A percentile compares a stretch with the other conserved stretches of the same genome.
Evolutionary conservation across 352 stramenopile genomes (phyloP).

Genomic region (Pythium volutum): DNA sequence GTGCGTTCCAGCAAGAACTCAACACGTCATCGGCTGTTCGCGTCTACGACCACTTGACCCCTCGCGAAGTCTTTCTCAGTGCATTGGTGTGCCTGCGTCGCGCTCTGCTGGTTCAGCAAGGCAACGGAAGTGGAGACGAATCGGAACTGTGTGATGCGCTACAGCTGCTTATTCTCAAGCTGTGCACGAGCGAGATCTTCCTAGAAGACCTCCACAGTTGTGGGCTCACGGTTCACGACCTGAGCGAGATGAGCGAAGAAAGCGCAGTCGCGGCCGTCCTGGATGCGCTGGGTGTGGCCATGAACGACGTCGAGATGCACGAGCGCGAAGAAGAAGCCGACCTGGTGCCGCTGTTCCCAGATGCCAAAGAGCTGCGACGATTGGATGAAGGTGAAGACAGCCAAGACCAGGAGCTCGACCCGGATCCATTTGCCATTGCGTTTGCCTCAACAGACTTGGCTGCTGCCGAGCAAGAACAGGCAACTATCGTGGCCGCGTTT

Average conservation of each 20-base stretch:
- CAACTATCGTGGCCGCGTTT: background rate
- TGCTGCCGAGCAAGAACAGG: slow-evolving; percentile 1
- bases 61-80: slow-evolving; percentile 74
- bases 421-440: slow-evolving; percentile 24
- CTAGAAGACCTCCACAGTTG: slow-evolving; percentile 54
- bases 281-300: slow-evolving; percentile 47
- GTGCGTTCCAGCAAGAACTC: slow-evolving; percentile 79
- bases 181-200: slow-evolving; percentile 75
- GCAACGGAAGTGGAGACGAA: slow-evolving; percentile 14
- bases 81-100: slow-evolving; percentile 69
- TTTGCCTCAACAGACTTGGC: slow-evolving; percentile 11
- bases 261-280: slow-evolving; percentile 54
- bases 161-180: slow-evolving; percentile 55
- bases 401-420: slow-evolving; percentile 5
- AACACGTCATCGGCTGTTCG: slow-evolving; percentile 53
- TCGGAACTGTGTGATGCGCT: slow-evolving; percentile 32
- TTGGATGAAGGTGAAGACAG: slow-evolving; percentile 11
- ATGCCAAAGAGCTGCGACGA: slow-evolving; percentile 47
- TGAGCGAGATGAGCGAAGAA: slow-evolving; percentile 55
- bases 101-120: slow-evolving; percentile 54
- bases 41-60: slow-evolving; percentile 64
- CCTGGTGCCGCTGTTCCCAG: slow-evolving; percentile 65
- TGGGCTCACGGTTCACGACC: slow-evolving; percentile 48
- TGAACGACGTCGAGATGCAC: slow-evolving; percentile 76
- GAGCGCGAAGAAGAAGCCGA: slow-evolving; percentile 67